Conservation (phyloP, 2,329 filamentous ascomycete species). For the Hypoxylon sp. region DNA sequence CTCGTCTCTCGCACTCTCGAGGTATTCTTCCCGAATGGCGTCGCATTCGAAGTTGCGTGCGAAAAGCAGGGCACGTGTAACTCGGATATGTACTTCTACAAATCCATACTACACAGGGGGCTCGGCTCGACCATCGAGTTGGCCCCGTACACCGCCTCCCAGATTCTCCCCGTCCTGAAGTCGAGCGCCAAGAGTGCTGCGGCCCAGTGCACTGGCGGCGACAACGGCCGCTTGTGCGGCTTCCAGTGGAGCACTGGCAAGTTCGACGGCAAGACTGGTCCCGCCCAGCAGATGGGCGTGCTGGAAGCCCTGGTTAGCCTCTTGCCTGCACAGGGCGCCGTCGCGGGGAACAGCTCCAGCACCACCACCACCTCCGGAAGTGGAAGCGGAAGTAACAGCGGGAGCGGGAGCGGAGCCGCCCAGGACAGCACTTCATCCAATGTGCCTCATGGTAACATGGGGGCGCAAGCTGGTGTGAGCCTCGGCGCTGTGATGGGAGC, state of each 20-base stretch:
- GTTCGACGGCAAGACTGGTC: slow-evolving; percentile 62
- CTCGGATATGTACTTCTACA: slow-evolving; percentile 69
- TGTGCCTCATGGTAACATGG: neutral
- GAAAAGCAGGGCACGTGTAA: slow-evolving; percentile 68
- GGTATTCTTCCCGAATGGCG: slow-evolving; percentile 63
- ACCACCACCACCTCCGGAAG: slow-evolving; percentile 13
- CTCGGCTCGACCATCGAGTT: slow-evolving; percentile 57
- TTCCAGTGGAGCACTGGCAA: slow-evolving; percentile 43
- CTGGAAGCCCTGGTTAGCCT: slow-evolving; percentile 60
- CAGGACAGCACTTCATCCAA: slow-evolving; percentile 2
- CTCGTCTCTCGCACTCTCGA: slow-evolving; percentile 61
- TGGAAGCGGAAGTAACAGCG: slow-evolving; percentile 7
- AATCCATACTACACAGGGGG: slow-evolving; percentile 68
- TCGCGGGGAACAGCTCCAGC: neutral
- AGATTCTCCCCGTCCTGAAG: slow-evolving; percentile 56
- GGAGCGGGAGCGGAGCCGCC: neutral
- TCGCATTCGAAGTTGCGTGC: slow-evolving; percentile 69
- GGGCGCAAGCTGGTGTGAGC: slow-evolving; percentile 16
- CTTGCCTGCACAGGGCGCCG: slow-evolving; percentile 15
- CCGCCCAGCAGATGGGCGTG: slow-evolving; percentile 68
- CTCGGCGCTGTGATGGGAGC: slow-evolving; percentile 16
- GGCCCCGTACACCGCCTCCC: slow-evolving; percentile 55
- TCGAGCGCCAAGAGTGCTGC: slow-evolving; percentile 59
- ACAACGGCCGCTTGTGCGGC: slow-evolving; percentile 53
- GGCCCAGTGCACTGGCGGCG: slow-evolving; percentile 53